phyloP scores from a whole-genome alignment of 1,284 basidiomycete species.

The Puccinia novopanici region DNA sequence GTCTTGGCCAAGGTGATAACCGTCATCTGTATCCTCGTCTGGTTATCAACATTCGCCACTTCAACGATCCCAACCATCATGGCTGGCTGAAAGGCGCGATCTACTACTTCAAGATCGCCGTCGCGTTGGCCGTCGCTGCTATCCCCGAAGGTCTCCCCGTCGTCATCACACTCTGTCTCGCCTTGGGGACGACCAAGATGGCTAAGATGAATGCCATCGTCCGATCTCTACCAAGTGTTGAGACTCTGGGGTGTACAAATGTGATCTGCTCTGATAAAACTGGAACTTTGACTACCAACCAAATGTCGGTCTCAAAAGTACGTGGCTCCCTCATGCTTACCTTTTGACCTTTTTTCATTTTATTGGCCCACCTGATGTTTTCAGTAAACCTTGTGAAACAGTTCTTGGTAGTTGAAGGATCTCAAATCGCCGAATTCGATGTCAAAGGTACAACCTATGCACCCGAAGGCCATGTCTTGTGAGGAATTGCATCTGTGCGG shows the following conservation, averaged over 20 bases:
- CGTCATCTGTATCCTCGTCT: conserved; percentile 90
- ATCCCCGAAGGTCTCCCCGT: conserved; percentile 94
- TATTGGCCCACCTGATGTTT: background rate
- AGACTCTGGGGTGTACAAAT: conserved; percentile 92
- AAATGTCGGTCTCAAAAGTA: conserved; percentile 88
- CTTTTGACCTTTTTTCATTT: conserved; percentile 5
- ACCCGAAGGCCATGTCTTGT: conserved; percentile 71
- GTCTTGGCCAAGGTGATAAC: conserved; percentile 92
- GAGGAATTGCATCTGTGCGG: conserved; percentile 28
- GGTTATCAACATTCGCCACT: conserved; percentile 91
- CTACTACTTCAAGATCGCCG: conserved; percentile 97
- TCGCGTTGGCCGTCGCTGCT: conserved; percentile 90
- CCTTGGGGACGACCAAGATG: conserved; percentile 95
- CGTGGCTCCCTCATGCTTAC: conserved; percentile 54
- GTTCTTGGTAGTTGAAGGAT: conserved; percentile 73
- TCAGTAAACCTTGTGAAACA: conserved; percentile 56
- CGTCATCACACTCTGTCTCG: conserved; percentile 93
- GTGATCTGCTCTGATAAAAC: conserved; percentile 98
- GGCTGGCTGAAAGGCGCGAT: conserved; percentile 86
- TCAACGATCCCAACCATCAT: conserved; percentile 86
- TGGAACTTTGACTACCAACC: conserved; percentile 67
- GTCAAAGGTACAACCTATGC: conserved; percentile 89
- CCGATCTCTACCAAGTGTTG: conserved; percentile 88
- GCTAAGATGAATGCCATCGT: conserved; percentile 96
- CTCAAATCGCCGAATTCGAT: conserved; percentile 68